These are phyloP conservation scores for Ganoderma lingzhi DNA, from an alignment of 1,284 basidiomycete species.

Conservation along the genomic window DNA sequence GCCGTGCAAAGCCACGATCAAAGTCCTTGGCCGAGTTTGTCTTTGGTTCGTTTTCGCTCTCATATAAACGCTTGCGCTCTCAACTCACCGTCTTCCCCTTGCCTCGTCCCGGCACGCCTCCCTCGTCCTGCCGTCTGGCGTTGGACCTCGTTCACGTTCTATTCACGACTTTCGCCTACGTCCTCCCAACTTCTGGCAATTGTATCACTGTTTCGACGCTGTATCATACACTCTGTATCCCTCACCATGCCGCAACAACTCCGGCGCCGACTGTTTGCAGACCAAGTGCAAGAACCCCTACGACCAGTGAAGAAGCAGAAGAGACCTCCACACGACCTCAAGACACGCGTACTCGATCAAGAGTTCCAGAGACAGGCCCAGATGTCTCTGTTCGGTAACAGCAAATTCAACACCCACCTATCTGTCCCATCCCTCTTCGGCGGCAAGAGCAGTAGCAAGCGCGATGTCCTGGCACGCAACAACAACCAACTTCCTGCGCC, in stretches of 20 bases:
- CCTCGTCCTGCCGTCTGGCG: constrained; percentile 17
- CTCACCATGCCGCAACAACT: constrained; percentile 26
- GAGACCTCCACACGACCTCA: constrained; percentile 43
- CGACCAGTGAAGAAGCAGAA: constrained; percentile 54
- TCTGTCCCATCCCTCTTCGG: constrained; percentile 57
- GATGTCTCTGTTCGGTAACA: constrained; percentile 38
- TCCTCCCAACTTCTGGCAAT: constrained; percentile 9
- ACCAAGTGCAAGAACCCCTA: constrained; percentile 36
- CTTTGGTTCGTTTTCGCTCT: constrained; percentile 33
- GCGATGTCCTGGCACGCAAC: constrained; percentile 49
- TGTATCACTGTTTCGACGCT: constrained; percentile 26
- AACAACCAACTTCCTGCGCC: constrained; percentile 66
- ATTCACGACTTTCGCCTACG: constrained; percentile 4
- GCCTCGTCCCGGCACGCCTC: constrained; percentile 21
- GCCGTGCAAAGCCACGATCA: constrained; percentile 27
- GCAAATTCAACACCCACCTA: constrained; percentile 53
- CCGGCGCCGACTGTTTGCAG: constrained; percentile 34
- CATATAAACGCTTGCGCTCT: constrained; percentile 18
- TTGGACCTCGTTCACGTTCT: constrained; percentile 4
- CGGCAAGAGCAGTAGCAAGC: constrained; percentile 53
- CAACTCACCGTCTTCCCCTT: constrained; percentile 20
- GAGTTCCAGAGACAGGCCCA: constrained; percentile 30
- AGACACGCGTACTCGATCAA: constrained; percentile 33
- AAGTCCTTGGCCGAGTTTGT: constrained; percentile 28
- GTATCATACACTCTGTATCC: constrained; percentile 27